These are phyloP conservation scores for Citrus trifoliata DNA, from an alignment of 345 rosid genomes.

Conservation along the genomic window DNA sequence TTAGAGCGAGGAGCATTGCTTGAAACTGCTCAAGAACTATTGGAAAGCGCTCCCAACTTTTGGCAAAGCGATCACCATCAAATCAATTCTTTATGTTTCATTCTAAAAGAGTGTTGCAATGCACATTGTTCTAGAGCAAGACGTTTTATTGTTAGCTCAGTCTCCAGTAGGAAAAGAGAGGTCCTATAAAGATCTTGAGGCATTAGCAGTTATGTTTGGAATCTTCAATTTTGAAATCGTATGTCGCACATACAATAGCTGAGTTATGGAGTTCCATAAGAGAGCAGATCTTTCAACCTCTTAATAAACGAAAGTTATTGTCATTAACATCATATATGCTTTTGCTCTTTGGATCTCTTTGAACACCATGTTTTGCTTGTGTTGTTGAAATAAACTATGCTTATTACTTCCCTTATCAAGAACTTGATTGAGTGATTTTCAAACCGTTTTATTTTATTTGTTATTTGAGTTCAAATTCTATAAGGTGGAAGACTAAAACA, in stretches of 20 bases:
- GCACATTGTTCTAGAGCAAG: constrained; percentile 32
- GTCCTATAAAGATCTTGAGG: constrained; percentile 33
- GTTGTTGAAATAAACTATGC: no score
- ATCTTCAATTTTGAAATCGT: constrained; percentile 25
- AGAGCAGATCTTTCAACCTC: no score
- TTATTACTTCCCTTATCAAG: no score
- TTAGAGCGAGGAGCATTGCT: constrained; percentile 42
- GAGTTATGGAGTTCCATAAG: background rate
- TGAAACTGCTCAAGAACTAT: constrained; percentile 42
- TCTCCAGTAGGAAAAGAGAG: constrained; percentile 45
- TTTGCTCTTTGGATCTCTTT: no score
- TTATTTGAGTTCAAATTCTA: no score
- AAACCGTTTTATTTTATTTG: no score
- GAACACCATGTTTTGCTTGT: no score
- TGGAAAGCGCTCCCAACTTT: constrained; percentile 30
- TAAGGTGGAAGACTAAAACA: no score
- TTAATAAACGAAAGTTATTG: no score
- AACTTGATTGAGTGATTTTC: no score
- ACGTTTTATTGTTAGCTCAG: constrained; percentile 41
- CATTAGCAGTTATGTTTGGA: constrained; percentile 34
- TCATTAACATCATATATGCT: no score
- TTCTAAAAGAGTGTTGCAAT: constrained; percentile 19
- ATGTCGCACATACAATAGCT: constrained; percentile 13
- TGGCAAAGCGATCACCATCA: constrained; percentile 45
- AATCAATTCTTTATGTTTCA: constrained; percentile 31